These are phyloP conservation scores for Pseudopyrenochaeta lycopersici DNA, from an alignment of 2,329 filamentous ascomycete genomes.

Conservation along the genomic window DNA sequence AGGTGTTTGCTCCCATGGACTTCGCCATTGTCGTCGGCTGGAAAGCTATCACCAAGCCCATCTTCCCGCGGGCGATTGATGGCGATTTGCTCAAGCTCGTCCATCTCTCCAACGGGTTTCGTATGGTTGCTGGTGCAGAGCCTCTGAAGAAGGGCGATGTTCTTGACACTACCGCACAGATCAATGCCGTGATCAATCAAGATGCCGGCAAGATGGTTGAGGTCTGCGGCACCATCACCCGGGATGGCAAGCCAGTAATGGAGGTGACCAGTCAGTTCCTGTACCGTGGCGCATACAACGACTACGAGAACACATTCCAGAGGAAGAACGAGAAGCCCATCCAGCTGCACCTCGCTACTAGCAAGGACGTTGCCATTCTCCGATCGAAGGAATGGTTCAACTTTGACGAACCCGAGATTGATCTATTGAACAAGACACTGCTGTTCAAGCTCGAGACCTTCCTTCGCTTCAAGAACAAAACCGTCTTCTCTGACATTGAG, in stretches of 20 bases:
- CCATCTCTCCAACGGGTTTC: constrained; percentile 96
- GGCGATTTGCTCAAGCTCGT: constrained; percentile 96
- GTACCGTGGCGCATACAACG: constrained; percentile 90
- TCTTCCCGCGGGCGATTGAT: constrained; percentile 96
- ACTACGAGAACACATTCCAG: constrained; percentile 98
- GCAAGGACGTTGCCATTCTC: constrained; percentile 91
- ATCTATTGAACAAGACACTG: constrained; percentile 90
- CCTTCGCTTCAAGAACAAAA: constrained; percentile 93
- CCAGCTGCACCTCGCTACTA: constrained; percentile 85
- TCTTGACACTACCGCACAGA: constrained; percentile 89
- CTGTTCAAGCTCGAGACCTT: constrained; percentile 95
- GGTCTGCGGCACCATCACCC: constrained; percentile 94
- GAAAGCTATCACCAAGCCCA: constrained; percentile 99
- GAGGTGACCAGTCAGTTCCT: constrained; percentile 98
- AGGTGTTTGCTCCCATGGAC: constrained; percentile 96
- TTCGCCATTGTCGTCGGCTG: constrained; percentile 98
- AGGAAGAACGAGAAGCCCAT: constrained; percentile 95
- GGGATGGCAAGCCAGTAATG: constrained; percentile 88
- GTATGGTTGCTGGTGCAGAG: constrained; percentile 95
- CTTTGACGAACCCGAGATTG: constrained; percentile 82
- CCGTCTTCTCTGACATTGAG: constrained; percentile 88
- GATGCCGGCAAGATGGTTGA: constrained; percentile 99
- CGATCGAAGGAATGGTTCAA: constrained; percentile 98
- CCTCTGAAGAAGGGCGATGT: constrained; percentile 95
- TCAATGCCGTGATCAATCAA: constrained; percentile 98